Evolutionary conservation across 202 grass and related monocot species (phyloP).

Genomic region (Carex arenaria): DNA sequence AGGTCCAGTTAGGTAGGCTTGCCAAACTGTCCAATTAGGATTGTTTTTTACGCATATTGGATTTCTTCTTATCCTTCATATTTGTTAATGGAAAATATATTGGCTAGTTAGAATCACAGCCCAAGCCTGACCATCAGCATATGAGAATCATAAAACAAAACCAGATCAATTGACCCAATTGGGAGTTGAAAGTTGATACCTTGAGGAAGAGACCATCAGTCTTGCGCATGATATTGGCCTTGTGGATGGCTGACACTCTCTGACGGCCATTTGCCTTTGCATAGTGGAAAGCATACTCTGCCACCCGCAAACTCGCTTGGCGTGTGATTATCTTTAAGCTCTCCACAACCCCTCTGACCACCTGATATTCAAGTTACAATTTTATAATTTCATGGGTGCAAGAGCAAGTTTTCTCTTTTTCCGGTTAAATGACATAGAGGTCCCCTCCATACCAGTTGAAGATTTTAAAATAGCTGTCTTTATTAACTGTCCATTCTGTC

Average conservation of each 20-base stretch:
- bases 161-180: background rate
- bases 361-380: slow-evolving; percentile 33
- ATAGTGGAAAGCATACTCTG: slow-evolving; percentile 99
- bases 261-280: slow-evolving; percentile 77
- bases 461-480: background rate
- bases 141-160: background rate
- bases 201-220: slow-evolving; percentile 97
- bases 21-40: background rate
- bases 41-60: background rate
- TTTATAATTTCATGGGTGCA: background rate
- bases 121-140: background rate
- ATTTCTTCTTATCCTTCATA: background rate
- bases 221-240: slow-evolving; percentile 99
- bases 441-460: background rate
- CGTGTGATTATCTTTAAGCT: slow-evolving; percentile 98
- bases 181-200: slow-evolving; percentile 27
- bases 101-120: background rate
- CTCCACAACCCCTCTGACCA: slow-evolving; percentile 97
- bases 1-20: background rate
- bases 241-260: slow-evolving; percentile 95
- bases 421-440: background rate
- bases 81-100: slow-evolving; percentile 3
- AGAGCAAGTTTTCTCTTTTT: background rate
- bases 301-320: slow-evolving; percentile 96
- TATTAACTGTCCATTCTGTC: background rate